Evolutionary conservation across 257 asterid genomes (phyloP).

Genomic region (Solanum etuberosum): DNA sequence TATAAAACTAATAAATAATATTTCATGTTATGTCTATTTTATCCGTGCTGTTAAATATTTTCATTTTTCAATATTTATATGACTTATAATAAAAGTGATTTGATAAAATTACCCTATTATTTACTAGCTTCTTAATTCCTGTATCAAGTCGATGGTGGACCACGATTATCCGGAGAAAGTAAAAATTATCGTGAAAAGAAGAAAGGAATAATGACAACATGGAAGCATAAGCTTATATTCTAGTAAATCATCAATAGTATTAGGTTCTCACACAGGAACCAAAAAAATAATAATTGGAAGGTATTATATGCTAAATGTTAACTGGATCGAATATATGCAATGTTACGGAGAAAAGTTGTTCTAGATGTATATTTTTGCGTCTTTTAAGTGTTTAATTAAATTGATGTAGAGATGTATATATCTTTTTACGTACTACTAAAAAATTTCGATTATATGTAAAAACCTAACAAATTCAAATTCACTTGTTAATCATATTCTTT

Average conservation of each 20-base stretch:
- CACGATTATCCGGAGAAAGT: fast-evolving
- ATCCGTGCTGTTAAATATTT: too few relatives aligned
- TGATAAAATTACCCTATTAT: too few relatives aligned
- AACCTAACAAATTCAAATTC: neutral
- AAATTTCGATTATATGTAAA: neutral
- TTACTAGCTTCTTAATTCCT: too few relatives aligned
- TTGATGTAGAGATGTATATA: neutral
- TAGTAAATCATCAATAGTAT: neutral
- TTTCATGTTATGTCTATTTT: too few relatives aligned
- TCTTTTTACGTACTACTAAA: neutral
- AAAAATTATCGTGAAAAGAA: too few relatives aligned
- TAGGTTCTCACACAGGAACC: neutral
- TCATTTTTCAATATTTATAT: too few relatives aligned
- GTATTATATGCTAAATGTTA: neutral
- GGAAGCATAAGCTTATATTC: neutral
- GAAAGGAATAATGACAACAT: neutral
- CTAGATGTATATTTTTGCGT: neutral
- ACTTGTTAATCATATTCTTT: neutral
- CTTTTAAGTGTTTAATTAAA: neutral
- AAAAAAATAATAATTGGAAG: neutral
- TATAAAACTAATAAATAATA: too few relatives aligned
- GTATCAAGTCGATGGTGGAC: fast-evolving
- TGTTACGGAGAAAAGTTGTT: neutral
- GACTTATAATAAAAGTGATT: too few relatives aligned
- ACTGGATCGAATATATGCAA: neutral